A percentile compares a stretch with the other conserved stretches of the same genome.
These are phyloP conservation scores for Metarhizium robertsii DNA, from an alignment of 2,329 filamentous ascomycete genomes.

Conservation along the genomic window DNA sequence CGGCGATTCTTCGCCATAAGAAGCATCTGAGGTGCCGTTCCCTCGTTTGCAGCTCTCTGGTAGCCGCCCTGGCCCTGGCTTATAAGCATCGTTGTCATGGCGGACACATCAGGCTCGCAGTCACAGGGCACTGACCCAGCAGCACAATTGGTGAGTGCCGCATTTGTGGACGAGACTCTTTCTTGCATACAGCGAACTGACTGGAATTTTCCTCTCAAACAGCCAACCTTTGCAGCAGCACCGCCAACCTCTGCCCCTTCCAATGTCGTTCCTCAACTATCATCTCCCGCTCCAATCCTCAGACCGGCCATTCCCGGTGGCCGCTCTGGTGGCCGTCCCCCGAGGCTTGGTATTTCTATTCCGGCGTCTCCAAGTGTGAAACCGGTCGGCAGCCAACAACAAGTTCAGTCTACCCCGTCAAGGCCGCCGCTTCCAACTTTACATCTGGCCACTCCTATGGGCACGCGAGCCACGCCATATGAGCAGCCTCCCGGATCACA, in stretches of 20 bases:
- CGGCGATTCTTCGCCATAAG: neutral
- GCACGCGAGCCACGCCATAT: constrained; percentile 63
- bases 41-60: constrained; percentile 3
- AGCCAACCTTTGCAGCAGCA: constrained; percentile 11
- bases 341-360: constrained; percentile 80
- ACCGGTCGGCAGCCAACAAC: constrained; percentile 51
- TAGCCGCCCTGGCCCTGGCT: constrained; percentile 7
- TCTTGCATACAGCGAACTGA: neutral
- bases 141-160: constrained; percentile 11
- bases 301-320: constrained; percentile 72
- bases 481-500: constrained; percentile 47
- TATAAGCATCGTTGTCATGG: constrained; percentile 14
- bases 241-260: constrained; percentile 22
- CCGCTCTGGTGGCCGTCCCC: constrained; percentile 55
- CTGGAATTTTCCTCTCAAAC: constrained; percentile 4
- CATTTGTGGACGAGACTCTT: neutral
- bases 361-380: constrained; percentile 78
- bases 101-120: constrained; percentile 15
- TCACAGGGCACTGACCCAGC: constrained; percentile 11
- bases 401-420: constrained; percentile 21
- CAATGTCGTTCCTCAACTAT: constrained; percentile 49
- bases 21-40: constrained; percentile 1
- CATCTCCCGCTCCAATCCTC: constrained; percentile 69
- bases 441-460: constrained; percentile 81
- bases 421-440: constrained; percentile 63